Evolutionary conservation across 768 basidiomycete species (phyloP), one percentile per base, ranked within the genome.

Genomic region (Symmetrospora coprosmae): DNA sequence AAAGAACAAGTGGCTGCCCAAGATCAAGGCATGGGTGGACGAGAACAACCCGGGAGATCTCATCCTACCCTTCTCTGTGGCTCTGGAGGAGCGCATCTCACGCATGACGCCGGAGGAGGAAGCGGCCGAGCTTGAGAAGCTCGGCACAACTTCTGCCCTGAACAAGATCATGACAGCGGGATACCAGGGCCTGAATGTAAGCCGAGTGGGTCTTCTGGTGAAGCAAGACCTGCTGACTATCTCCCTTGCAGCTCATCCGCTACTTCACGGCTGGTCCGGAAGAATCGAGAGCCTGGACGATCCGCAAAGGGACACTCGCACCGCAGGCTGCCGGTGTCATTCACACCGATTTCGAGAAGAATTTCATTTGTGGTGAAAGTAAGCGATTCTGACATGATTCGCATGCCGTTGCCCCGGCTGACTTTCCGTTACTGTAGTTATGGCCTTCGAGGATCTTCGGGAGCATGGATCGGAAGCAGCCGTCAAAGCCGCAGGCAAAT

Each of bases 321-420:
- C 94, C 92, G 2, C 86, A 89, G 71, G 94, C 94, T 7, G 94
- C 94, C 37, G 94, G 94, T 73, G 89, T 97, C 65, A 97, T 97
- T 70, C 92, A 97, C 85, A 88, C 46, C 35, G 60, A 62, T 17
- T 58, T 49, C 53, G 61, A 33, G 4, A 49, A 31, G 25, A 23
- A 38, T 41, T 51, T 38, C 34, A 17, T n/a, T 7, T 41, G 23
- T 23, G 4, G 28, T 13, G 60, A 66, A 53, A 19, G 19, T 43
- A 6, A 5, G 35, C 50, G 9, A 6, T 50, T 11, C 34, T 33
- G 17, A 17, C 16, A n/a, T 45, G 28, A n/a, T n/a, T 41, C 25
- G 4, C 1, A n/a, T 9, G 2, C 62, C 40, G 14, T 2, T 7
- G 16, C 23, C 4, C 40, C 23, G 4, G 34, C 59, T 11, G 14